Base-by-base conservation (phyloP, 1,284 basidiomycete species). In the Boletus mariae region DNA sequence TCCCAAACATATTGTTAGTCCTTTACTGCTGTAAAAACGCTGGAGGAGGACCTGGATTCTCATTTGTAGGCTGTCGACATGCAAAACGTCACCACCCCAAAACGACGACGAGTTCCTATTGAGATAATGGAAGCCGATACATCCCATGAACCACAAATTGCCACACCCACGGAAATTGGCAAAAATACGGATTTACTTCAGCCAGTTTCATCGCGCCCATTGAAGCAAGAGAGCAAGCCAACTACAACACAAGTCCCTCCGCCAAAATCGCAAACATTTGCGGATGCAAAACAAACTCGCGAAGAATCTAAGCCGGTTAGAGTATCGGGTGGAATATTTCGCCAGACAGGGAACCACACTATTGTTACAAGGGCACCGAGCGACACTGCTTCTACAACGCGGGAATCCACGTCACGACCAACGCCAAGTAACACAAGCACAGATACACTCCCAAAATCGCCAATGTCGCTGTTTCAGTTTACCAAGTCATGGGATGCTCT, bases 31-130 rank as follows among this genome's bases (percentile, higher is more conserved):
- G n/a, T 25, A n/a, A 40, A 35, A 46, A 54, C 40, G 34, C 45
- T 56, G 46, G 23, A 47, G 46, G 23, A 47, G 54, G 32, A 51
- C 43, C 56, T 45, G 13, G 20, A 49, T 49, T 53, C 49, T 40
- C 38, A 61, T 38, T 46, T 58, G 4, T 20, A 61, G 55, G 49
- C 41, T 11, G 52, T 31, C 56, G 52, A 40, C 55, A 25, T 54
- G n/a, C 43, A 49, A n/a, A 49, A 56, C 15, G 42, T 38, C 4
- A 46, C 53, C 2, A 57, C 55, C n/a, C 64, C 66, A 2, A 74
- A 70, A 57, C 74, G 85, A 29, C 76, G 87, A 40, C 79, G 87
- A 20, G 75, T 90, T 10, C 88, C 88, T 1, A 90, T 90, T 47
- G 75, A 76, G 29, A 83, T 90, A 32, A 68, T 89, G 1, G 85